phyloP scores from a whole-genome alignment of 352 stramenopile genomes.

The Aphanomyces cochlioides region DNA sequence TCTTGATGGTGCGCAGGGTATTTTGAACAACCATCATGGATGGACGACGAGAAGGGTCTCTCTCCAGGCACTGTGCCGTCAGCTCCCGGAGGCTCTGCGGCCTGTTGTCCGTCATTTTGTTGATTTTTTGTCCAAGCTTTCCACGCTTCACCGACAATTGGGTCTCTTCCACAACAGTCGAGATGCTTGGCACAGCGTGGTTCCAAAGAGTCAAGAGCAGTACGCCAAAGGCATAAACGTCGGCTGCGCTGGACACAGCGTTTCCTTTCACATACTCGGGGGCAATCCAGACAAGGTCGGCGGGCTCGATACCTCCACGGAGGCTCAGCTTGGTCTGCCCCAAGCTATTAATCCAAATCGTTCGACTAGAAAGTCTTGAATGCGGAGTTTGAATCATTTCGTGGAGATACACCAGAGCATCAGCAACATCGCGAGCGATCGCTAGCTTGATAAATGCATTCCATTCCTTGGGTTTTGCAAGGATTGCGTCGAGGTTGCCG shows the following conservation, averaged over 20 bases:
- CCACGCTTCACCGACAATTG: too few relatives aligned
- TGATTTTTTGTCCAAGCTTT: too few relatives aligned
- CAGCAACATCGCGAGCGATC: background rate
- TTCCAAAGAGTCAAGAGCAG: background rate
- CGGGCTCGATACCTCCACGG: background rate
- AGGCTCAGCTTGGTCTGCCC: background rate
- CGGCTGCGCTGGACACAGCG: background rate
- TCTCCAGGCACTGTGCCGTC: too few relatives aligned
- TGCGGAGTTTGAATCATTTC: background rate
- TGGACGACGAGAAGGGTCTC: too few relatives aligned
- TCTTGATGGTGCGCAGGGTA: too few relatives aligned
- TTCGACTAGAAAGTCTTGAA: background rate
- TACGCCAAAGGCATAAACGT: background rate
- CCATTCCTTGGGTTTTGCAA: background rate
- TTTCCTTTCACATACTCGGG: background rate
- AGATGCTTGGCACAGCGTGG: background rate
- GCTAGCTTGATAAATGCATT: background rate
- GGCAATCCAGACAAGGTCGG: background rate
- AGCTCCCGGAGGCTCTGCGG: too few relatives aligned
- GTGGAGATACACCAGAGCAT: background rate
- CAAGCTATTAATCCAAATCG: background rate
- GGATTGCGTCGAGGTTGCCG: background rate
- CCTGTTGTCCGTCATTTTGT: too few relatives aligned
- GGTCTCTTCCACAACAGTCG: background rate
- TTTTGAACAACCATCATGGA: too few relatives aligned